Evolutionary conservation across 2,329 filamentous ascomycete genomes (phyloP), one percentile per base, ranked within the genome.

Genomic region (Penicillium rolfsii): DNA sequence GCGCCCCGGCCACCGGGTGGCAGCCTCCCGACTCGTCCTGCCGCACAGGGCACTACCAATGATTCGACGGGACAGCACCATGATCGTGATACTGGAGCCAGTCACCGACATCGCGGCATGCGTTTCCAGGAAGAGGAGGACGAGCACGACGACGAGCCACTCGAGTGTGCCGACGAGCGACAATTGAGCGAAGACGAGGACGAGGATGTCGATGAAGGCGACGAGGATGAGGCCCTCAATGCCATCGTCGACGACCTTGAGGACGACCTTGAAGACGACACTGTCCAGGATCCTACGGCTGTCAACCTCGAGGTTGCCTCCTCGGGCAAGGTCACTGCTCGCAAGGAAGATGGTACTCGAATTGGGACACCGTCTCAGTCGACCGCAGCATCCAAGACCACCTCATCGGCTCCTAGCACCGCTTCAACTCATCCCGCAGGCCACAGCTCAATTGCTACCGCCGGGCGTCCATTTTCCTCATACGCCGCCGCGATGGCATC

Each of bases 91-190:
- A 82, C n/a, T 4, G 66, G 68, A 48, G 77, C 87, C 26, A 85
- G 88, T 58, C 85, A 89, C 53, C 90, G 89, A 2, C 84, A 83
- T 56, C 84, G 89, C 63, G 87, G 86, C 41, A 83, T 74, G 4
- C 79, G 81, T 82, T 82, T 56, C 7, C 82, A 82, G 22, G 82
- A 85, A 7, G 83, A 83, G 1, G 81, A 83, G 45, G 84, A 88
- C 2, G 87, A 91, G 55, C 83, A 84, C 55, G 76, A 87, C 40
- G 84, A 90, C 59, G 87, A 90, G 68, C 88, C 90, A 2, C 81
- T 98, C 3, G 95, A 98, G 78, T 97, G 94, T 75, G 93, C 93
- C 7, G 94, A 98, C 73, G 94, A 98, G 78, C 90, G 90, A 73
- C 91, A 91, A 57, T 77, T 97, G 12, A 89, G 88, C 14, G 89